These are phyloP conservation scores for Lactarius indigo DNA, from an alignment of 768 basidiomycete species.

Conservation along the genomic window DNA sequence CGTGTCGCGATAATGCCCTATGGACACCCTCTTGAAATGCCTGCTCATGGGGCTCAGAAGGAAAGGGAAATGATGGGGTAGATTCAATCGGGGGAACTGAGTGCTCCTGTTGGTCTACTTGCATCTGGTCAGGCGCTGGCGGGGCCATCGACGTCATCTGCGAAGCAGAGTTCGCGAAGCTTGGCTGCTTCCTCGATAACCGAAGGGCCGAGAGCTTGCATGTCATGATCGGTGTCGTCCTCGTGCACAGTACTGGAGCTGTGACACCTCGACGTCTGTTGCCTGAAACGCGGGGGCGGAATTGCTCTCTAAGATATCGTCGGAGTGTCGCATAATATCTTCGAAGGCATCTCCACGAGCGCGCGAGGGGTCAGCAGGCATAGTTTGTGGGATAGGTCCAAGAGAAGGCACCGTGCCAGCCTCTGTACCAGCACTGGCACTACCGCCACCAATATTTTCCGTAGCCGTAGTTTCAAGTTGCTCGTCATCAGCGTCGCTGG, in stretches of 20 bases:
- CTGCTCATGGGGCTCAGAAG: conserved; percentile 31
- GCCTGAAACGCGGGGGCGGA: conserved; percentile 32
- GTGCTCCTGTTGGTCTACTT: conserved; percentile 40
- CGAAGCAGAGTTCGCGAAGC: conserved; percentile 73
- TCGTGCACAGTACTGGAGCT: conserved; percentile 77
- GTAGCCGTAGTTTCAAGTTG: neutral
- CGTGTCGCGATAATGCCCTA: conserved; percentile 43
- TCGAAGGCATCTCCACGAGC: conserved; percentile 80
- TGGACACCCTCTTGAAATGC: conserved; percentile 37
- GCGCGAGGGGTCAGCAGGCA: conserved; percentile 50
- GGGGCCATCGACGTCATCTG: conserved; percentile 50
- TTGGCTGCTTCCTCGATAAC: conserved; percentile 80
- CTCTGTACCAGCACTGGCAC: conserved; percentile 43
- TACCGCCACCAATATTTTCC: conserved; percentile 17
- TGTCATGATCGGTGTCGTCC: conserved; percentile 63
- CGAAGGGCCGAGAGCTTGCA: conserved; percentile 89
- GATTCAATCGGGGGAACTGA: neutral
- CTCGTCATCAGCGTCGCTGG: conserved; percentile 4
- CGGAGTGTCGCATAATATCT: conserved; percentile 78
- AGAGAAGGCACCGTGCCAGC: conserved; percentile 44
- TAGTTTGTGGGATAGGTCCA: conserved; percentile 32
- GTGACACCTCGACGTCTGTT: conserved; percentile 40
- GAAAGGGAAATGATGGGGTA: conserved; percentile 29
- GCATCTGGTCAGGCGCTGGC: conserved; percentile 44
- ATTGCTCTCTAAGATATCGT: conserved; percentile 63